Percentiles rank a stretch among this genome's conserved stretches.
These are phyloP conservation scores for Penicillium psychrosexuale DNA, from an alignment of 2,329 filamentous ascomycete genomes.

Conservation along the genomic window DNA sequence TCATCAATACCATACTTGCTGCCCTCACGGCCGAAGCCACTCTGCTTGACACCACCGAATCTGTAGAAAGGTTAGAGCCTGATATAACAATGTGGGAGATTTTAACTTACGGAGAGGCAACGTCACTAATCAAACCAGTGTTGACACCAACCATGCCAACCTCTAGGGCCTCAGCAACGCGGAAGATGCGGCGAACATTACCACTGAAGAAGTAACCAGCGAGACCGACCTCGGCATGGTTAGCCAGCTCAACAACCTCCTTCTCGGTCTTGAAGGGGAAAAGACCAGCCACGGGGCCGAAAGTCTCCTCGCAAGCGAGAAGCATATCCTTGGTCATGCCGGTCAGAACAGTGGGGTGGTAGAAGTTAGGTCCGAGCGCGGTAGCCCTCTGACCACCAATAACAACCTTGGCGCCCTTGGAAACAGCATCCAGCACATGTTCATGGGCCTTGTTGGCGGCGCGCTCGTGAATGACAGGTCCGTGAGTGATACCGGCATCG, in stretches of 20 bases:
- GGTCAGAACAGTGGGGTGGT: slow-evolving; percentile 81
- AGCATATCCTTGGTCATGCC: slow-evolving; percentile 84
- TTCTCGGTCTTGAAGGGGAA: slow-evolving; percentile 87
- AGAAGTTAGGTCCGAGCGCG: slow-evolving; percentile 80
- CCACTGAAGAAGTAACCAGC: slow-evolving; percentile 89
- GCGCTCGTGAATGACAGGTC: slow-evolving; percentile 67
- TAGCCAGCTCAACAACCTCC: slow-evolving; percentile 81
- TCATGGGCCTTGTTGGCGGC: slow-evolving; percentile 74
- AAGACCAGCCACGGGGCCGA: slow-evolving; percentile 86
- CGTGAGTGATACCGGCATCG: slow-evolving; percentile 47
- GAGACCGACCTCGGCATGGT: slow-evolving; percentile 77
- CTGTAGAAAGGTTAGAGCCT: slow-evolving; percentile 28
- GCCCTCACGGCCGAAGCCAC: slow-evolving; percentile 76
- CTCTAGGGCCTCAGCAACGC: slow-evolving; percentile 57
- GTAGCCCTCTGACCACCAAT: slow-evolving; percentile 71
- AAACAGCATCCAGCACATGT: slow-evolving; percentile 74
- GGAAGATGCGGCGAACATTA: slow-evolving; percentile 57
- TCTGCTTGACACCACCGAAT: slow-evolving; percentile 83
- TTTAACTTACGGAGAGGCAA: slow-evolving; percentile 47
- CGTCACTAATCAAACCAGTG: slow-evolving; percentile 62
- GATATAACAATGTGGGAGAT: not conserved
- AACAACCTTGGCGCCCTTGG: slow-evolving; percentile 72
- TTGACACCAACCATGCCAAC: slow-evolving; percentile 62
- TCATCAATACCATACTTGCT: slow-evolving; percentile 74
- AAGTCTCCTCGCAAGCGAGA: slow-evolving; percentile 84